Base-by-base conservation (phyloP, 768 basidiomycete species). In the Mrakia frigida region DNA sequence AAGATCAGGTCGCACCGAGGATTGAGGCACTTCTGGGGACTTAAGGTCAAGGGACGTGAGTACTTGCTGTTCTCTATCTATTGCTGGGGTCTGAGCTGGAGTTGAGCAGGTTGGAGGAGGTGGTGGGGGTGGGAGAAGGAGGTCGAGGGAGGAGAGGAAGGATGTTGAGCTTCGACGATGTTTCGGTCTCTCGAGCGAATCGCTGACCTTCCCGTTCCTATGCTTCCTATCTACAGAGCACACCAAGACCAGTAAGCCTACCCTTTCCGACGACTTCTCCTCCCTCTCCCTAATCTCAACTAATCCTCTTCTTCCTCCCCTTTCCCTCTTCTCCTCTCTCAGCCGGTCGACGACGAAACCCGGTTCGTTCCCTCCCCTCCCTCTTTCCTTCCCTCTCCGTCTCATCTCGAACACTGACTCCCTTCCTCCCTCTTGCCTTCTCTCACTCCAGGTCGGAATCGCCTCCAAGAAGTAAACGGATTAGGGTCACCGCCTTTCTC, bases 1-100 rank as follows among this genome's bases (percentile, higher is more conserved):
- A 98, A 98, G 88, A 99, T 99, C 83, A 90, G 95, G 80, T 61
- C 88, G 92, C 77, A 67, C 75, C 79, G 93, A 91, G 95, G 95
- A 80, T 87, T 96, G 79, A 90, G 96, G 82, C 83, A 84, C 81
- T 84, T 84, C 84, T 86, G 85, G 85, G 83, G 83, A 78, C 81
- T 85, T 74, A 82, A 83, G 75, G 97, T 98, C 74, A 88, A 97
- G 81, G 97, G 97, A 56, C 71, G 65, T 68, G 65, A 68, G 65
- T 68, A 39, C 65, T 23, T n/a, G 16, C 31, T 21, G 14, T 3
- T 21, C 18, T 50, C 46, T 50, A 5, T 2, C 18, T 4, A 2
- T 16, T 6, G 2, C 6, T 50, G 16, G 46, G 46, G 16, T 50
- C 5, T 14, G 11, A 65, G 63, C 63, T 37, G 37, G 37, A 65